Base-by-base conservation (phyloP, 164 flowering plant genomes). In the Berberis vulgaris region DNA sequence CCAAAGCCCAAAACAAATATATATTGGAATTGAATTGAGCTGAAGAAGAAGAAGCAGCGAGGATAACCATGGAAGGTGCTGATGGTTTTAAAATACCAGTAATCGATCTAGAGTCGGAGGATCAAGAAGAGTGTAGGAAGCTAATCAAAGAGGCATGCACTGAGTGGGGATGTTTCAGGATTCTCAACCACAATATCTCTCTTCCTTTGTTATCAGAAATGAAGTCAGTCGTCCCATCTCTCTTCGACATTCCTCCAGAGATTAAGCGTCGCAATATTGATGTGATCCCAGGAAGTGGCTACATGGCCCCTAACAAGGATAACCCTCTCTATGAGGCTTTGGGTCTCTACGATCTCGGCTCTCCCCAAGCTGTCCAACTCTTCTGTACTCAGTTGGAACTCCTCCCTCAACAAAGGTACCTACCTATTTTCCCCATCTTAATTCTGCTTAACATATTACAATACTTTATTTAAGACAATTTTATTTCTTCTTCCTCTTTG, bases 301-400 rank as follows among this genome's bases (percentile, higher is more conserved):
- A 90, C 68, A 56, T 76, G 73, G 73, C 83, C 0, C 95, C 87
- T 0, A 74, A 60, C 43, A 5, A 67, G 26, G 13, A 13, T 10
- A 87, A 84, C 56, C 94, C 97, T 43, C 81, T 84, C 6, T 83
- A 87, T 42, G 94, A 87, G 44, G 86, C 90, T 0, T 66, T 90
- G 47, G 94, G 94, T 2, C 77, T 87, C 2, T 89, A 83, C 47
- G 91, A 87, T 60, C 54, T 78, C 42, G 73, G 68, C 8, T 78
- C 81, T 1, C 7, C 73, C 12, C 53, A 67, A 39, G 85, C 79
- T 55, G 78, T 89, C 0, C 67, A 73, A 2, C 61, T 57, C 7
- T 90, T 90, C 55, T 86, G 86, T 49, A 49, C 71, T 50, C 82
- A 83, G 57, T 57, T 90, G 42, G 75, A 77, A 7, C 84, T 83